Evolutionary conservation across 225 moss, liverwort and hornwort genomes (phyloP).

Genomic region (Physcomitrellopsis africana): DNA sequence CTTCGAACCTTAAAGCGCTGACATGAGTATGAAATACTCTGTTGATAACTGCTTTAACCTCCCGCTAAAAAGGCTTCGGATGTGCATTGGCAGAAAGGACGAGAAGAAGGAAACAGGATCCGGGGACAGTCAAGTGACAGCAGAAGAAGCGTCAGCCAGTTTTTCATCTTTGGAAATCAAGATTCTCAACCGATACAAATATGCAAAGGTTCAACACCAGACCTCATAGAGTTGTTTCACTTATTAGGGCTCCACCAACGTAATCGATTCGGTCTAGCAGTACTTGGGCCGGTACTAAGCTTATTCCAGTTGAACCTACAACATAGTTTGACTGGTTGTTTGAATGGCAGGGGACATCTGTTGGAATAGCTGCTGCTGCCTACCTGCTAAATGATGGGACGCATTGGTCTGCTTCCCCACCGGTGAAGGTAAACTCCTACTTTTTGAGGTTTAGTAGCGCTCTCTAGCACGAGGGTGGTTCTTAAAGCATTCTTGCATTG

Average conservation of each 20-base stretch:
- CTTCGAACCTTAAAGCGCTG: too few species aligned
- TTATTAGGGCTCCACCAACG: neutral
- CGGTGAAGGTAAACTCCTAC: slow-evolving; percentile 61
- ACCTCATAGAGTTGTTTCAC: neutral
- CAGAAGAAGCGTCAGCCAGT: slow-evolving; percentile 64
- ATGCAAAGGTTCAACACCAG: slow-evolving; percentile 58
- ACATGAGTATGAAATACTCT: neutral
- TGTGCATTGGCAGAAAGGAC: slow-evolving; percentile 47
- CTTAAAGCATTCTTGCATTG: neutral
- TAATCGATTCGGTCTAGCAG: slow-evolving; percentile 17
- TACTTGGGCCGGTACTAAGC: neutral
- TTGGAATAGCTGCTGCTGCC: slow-evolving; percentile 80
- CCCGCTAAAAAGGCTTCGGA: slow-evolving; percentile 20
- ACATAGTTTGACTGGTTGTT: slow-evolving; percentile 18
- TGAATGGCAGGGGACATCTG: slow-evolving; percentile 61
- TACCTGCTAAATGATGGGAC: slow-evolving; percentile 92
- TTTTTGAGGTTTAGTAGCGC: neutral
- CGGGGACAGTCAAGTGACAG: slow-evolving; percentile 57
- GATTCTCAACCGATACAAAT: slow-evolving; percentile 80
- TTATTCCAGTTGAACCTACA: slow-evolving; percentile 5
- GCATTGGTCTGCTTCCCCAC: slow-evolving; percentile 82
- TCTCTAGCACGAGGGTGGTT: slow-evolving; percentile 7
- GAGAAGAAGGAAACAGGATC: slow-evolving; percentile 51
- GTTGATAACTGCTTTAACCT: slow-evolving; percentile 25
- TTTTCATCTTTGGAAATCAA: slow-evolving; percentile 72